Evolutionary conservation across 2,329 filamentous ascomycete species (phyloP), one percentile per base, ranked within the genome.

Genomic region (Penicillium psychrosexuale): DNA sequence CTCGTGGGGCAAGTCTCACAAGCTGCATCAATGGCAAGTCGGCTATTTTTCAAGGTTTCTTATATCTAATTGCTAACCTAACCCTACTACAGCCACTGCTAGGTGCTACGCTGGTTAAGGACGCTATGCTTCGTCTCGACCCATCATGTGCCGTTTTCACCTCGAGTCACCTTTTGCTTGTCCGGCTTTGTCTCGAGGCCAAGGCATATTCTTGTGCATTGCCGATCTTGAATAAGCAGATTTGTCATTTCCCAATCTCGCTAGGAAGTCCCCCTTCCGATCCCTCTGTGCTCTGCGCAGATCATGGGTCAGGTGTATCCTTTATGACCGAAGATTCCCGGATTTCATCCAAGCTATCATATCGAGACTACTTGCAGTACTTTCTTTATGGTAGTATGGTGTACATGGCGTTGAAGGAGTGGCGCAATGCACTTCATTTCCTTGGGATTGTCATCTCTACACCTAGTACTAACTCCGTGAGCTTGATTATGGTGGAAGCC

Each of bases 401-500:
- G 39, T 87, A 85, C 68, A 84, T 87, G 66, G 77, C 80, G 2
- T 71, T 79, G 47, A 78, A 81, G 55, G 74, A 84, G 57, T 92
- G 88, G 87, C 67, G 73, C 17, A 82, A 81, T 54, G 87, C 88
- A 0, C 74, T 80, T 15, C 79, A 79, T 36, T 84, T 85, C 30
- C 79, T 91, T 27, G 83, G 85, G 62, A 80, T 83, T 55, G 82
- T 84, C 40, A 77, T 96, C 34, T 83, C 86, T 3, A 85, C 86
- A 54, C 90, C 91, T 0, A 78, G 80, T 0, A 79, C 77, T 48
- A 86, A 85, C 19, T 77, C 80, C 31, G 80, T 84, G 34, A 93
- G 87, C 71, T 87, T 85, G 69, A 80, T 95, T 47, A 94, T 94
- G 88, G 79, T 89, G 4, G 91, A 96, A 61, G 90, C 90, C 6